A percentile compares a stretch with the other conserved stretches of the same genome.
phyloP scores from a whole-genome alignment of 139 green algal species.

The Asterochloris sp. region DNA sequence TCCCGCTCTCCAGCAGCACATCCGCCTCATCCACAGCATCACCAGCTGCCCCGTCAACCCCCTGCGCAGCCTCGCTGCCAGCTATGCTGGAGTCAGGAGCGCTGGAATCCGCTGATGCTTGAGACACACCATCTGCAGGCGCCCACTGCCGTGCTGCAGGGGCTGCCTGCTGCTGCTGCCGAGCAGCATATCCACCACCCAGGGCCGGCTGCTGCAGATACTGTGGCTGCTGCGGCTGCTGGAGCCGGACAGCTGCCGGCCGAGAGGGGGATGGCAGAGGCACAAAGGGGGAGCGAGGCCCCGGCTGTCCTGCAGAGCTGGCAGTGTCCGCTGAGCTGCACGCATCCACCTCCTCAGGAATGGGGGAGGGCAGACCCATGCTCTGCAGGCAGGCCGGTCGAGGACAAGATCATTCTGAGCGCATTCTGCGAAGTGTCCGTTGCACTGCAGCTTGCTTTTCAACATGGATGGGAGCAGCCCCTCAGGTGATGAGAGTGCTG shows the following conservation, averaged over 20 bases:
- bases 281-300: not conserved
- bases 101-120: too few species aligned
- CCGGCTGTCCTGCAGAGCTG: slow-evolving; percentile 14
- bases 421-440: not conserved
- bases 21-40: too few species aligned
- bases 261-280: not conserved
- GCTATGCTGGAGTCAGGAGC: too few species aligned
- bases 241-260: not conserved
- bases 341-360: not conserved
- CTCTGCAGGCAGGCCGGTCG: not conserved
- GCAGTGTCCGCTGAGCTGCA: not conserved
- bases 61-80: too few species aligned
- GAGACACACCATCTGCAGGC: not conserved
- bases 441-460: not conserved
- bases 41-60: too few species aligned
- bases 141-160: not conserved
- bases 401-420: not conserved
- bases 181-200: not conserved
- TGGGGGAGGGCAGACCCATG: slow-evolving; percentile 4
- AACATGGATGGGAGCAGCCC: not conserved
- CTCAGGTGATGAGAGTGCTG: not conserved
- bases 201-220: not conserved
- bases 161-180: not conserved
- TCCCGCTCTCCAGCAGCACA: too few species aligned
- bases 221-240: not conserved